Base-by-base conservation (phyloP, 2,329 filamentous ascomycete genomes). In the Penicillium psychrosexuale region DNA sequence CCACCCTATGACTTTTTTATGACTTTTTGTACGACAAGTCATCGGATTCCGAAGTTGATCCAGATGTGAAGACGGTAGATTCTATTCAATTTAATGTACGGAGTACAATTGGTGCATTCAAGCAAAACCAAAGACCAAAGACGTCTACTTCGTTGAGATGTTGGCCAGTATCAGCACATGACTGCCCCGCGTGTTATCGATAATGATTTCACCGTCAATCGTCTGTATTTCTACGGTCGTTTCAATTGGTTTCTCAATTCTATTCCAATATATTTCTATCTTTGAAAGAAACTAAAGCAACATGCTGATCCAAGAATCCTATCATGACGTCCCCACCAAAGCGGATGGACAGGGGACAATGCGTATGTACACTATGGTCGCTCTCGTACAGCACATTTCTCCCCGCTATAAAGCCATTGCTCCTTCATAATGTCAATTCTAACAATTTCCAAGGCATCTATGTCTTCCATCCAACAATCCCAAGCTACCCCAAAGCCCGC, bases 401-500 rank as follows among this genome's bases (percentile, higher is more conserved):
- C 19, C 13, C 17, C 15, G 36, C 15, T 36, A 28, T 27, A 19
- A 19, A 24, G 24, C 38, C 31, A 51, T 30, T 39, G 27, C 37
- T 33, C 15, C 48, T 42, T 37, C 9, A 8, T 36, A 30, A 34
- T 24, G 9, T 27, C n/a, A 24, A 22, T 53, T 5, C 51, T 55
- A 24, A 60, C 43, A 8, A 5, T 42, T 33, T 42, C 50, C 44
- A 70, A 96, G 91, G 91, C 63, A 88, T 96, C 69, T 96, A 92
- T 75, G 70, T 95, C 70, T 96, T 92, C 75, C 90, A 96, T 69
- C 92, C 92, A 8, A 85, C 84, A 13, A 87, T 97, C 62, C 84
- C 90, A 0, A 87, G 88, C 57, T 96, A 96, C 70, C 91, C 92
- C 28, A 86, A 94, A 62, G 92, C 92, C 74, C 91, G 85, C 68